Base-by-base conservation (phyloP, 1,284 basidiomycete genomes). In the Pascua guehoae region DNA sequence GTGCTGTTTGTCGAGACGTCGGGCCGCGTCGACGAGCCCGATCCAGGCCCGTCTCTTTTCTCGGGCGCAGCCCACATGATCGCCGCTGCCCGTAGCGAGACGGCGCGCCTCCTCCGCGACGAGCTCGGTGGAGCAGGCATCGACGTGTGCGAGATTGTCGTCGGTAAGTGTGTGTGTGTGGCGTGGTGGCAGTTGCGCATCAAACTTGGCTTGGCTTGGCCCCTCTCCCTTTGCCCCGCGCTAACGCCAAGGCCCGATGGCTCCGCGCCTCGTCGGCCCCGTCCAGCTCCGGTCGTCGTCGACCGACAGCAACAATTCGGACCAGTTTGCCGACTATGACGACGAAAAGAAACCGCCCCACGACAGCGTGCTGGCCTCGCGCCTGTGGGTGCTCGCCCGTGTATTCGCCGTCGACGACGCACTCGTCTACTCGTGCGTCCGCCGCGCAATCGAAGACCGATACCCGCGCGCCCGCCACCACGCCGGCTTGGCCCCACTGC, bases 391-490 rank as follows among this genome's bases (percentile, higher is more conserved):
- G 4, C 54, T 74, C 5, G 62, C 65, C 2, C 65, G 65, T 8
- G 57, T 73, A 24, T 74, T 68, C 55, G 72, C 71, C 15, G 72
- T 74, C 38, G 72, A 74, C 60, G 70, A 74, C 39, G 72, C 70
- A 12, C 65, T 74, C 16, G 64, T 74, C 36, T 73, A 67, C 60
- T 70, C 71, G 18, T 67, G 69, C 15, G 71, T 74, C 32, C 57
- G 69, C 45, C 61, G 70, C 11, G 72, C 72, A 3, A 68, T 74
- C 47, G 70, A 73, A 59, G 72, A 74, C 48, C 61, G 64, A 10
- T 72, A 74, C 45, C 71, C 70, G 0, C 63, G 71, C 36, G 56
- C 60, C 1, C 53, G 62, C 15, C 70, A 73, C 58, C 64, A 71
- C 49, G 72, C 71, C 2, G 72, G 72, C 1, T 43, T 73, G 9